Base-by-base conservation (phyloP, 2,329 filamentous ascomycete genomes). In the Septoria linicola region DNA sequence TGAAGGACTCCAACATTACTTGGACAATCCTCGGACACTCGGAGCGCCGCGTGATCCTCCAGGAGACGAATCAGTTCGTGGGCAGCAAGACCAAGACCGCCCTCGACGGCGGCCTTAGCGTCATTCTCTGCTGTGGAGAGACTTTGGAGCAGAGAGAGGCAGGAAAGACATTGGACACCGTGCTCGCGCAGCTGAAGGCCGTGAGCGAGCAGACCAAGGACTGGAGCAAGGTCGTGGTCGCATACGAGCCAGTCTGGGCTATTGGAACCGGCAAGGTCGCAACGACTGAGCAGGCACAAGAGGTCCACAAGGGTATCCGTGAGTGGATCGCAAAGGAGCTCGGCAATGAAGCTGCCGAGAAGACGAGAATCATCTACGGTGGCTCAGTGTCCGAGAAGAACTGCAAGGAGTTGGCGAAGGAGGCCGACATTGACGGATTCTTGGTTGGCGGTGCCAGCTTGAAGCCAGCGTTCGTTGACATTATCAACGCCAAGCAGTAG, bases 341-440 rank as follows among this genome's bases (percentile, higher is more conserved):
- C 64, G 88, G 95, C 59, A 76, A 82, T 68, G 80, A 87, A 70
- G 88, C 87, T 51, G 83, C 90, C 40, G 89, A 95, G 59, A 83
- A 87, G 76, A 96, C 91, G 57, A 84, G 93, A 66, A 89, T 99
- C 71, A 85, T 99, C 70, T 99, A 99, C 75, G 93, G 93, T 62
- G 93, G 93, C 70, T 93, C 87, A 66, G 93, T 99, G 67, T 95
- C 81, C 71, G 93, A 96, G 81, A 96, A 96, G 87, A 99, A 99
- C 84, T 95, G 89, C 81, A 82, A 80, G 69, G 92, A 97, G 60
- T 82, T 99, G 66, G 84, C 87, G 71, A 92, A 90, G 80, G 84
- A 97, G 82, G 72, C 82, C 59, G 93, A 99, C 74, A 96, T 99
- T 72, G 93, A 99, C 73, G 93, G 93, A 53, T 97, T 97, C 85